Base-by-base conservation (phyloP, 257 asterid species). In the Primulina tabacum region DNA sequence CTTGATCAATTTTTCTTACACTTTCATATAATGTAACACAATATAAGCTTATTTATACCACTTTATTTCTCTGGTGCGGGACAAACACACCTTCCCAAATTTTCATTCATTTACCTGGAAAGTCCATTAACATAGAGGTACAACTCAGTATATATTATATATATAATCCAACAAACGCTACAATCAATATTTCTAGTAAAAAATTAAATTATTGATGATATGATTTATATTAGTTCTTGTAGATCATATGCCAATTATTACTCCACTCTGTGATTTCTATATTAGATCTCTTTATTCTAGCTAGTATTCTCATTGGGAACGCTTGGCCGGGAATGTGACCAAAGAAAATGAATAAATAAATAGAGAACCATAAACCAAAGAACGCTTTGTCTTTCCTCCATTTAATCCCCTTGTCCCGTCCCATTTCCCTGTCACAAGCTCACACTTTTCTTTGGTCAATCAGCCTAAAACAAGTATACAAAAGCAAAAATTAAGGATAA, bases 361-460 rank as follows among this genome's bases (percentile, higher is more conserved):
- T 64, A 17, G 59, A 73, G 66, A 74, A 71, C 62, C 57, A 68
- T 59, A 72, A 50, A 50, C 1, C 57, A 50, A 50, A 50, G 57
- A 21, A 17, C 57, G 8, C 6, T 53, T 64, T 40, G 26, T 56
- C 69, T 35, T 75, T 60, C 71, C 70, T 65, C 68, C 72, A 35
- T 60, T 66, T 59, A 67, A 77, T 50, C 70, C 37, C 67, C 70
- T 73, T 64, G 67, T 75, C 78, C 71, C 73, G 71, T 66, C 71
- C 81, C 77, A 28, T 0, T 24, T 65, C 65, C 47, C 2, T 32
- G 30, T 17, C 65, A 10, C 37, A 65, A 59, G 35, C 16, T 10
- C 26, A 3, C 38, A 20, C 18, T 35, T 62, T 18, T 34, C 62
- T 69, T 28, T 59, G 34, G 26, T 17, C 67, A 16, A 50, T 50